Evolutionary conservation across 2,329 filamentous ascomycete species (phyloP).

Genomic region (Ceratocystis ficicola): DNA sequence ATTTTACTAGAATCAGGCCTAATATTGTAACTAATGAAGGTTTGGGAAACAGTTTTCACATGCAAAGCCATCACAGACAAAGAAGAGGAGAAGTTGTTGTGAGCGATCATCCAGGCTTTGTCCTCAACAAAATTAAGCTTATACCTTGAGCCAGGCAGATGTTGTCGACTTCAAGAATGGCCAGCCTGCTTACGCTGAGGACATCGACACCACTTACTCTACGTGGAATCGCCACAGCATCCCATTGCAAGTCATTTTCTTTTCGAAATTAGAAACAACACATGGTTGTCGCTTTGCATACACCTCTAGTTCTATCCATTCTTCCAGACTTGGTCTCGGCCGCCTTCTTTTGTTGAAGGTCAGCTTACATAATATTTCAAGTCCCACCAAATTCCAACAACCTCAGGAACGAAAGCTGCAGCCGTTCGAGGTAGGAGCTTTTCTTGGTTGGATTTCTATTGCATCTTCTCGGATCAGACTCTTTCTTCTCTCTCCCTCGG

Average conservation of each 20-base stretch:
- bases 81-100: background rate
- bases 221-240: too few species aligned
- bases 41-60: background rate
- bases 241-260: too few species aligned
- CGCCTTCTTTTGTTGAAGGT: background rate
- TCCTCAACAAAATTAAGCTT: constrained; percentile 11
- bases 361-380: constrained; percentile 5
- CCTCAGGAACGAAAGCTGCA: background rate
- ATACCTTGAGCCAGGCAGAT: background rate
- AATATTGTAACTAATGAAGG: background rate
- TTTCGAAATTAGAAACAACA: too few species aligned
- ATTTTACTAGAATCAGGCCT: background rate
- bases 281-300: background rate
- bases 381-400: constrained; percentile 1
- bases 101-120: background rate
- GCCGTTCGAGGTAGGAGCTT: background rate
- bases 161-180: background rate
- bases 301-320: background rate
- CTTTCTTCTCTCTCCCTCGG: background rate
- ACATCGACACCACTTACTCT: too few species aligned
- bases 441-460: background rate
- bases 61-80: background rate
- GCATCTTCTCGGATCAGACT: background rate
- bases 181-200: too few species aligned
- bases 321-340: background rate